A percentile compares a stretch with the other conserved stretches of the same genome.
phyloP scores from a whole-genome alignment of 441 rosid species.

The Gossypium schwendimanii region DNA sequence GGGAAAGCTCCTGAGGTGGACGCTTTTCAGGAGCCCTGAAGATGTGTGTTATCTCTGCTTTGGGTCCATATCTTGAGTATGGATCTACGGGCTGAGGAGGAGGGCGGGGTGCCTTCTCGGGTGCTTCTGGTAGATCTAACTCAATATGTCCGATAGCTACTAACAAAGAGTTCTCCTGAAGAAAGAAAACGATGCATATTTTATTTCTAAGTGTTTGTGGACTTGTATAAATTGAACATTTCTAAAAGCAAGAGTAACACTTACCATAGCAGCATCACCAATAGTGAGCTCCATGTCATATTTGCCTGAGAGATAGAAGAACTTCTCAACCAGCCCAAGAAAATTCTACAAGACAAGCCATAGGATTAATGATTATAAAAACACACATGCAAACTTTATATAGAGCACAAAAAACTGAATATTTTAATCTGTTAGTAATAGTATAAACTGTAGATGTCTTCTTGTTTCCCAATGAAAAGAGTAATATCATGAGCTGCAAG shows the following conservation, averaged over 20 bases:
- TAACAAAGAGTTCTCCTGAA: constrained; percentile 80
- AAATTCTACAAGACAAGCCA: constrained; percentile 54
- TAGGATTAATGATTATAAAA: constrained; percentile 6
- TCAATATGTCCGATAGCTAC: constrained; percentile 61
- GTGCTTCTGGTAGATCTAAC: constrained; percentile 83
- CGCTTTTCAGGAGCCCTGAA: constrained; percentile 84
- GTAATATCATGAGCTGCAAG: neutral
- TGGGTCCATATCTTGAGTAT: constrained; percentile 64
- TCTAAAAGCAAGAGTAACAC: constrained; percentile 14
- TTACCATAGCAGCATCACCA: constrained; percentile 90
- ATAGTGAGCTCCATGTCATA: constrained; percentile 75
- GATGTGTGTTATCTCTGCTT: constrained; percentile 79
- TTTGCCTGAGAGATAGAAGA: constrained; percentile 79
- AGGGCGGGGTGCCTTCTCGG: constrained; percentile 79
- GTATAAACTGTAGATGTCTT: neutral
- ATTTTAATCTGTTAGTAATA: neutral
- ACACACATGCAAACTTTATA: neutral
- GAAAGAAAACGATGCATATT: constrained; percentile 12
- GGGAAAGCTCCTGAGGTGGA: constrained; percentile 72
- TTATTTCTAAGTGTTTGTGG: constrained; percentile 5
- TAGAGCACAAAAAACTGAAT: neutral
- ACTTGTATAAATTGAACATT: neutral
- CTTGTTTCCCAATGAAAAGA: constrained; percentile 2
- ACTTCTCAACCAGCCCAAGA: constrained; percentile 84
- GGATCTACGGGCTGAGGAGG: constrained; percentile 60